Evolutionary conservation across 345 rosid genomes (phyloP).

Genomic region (Aquilaria malaccensis): DNA sequence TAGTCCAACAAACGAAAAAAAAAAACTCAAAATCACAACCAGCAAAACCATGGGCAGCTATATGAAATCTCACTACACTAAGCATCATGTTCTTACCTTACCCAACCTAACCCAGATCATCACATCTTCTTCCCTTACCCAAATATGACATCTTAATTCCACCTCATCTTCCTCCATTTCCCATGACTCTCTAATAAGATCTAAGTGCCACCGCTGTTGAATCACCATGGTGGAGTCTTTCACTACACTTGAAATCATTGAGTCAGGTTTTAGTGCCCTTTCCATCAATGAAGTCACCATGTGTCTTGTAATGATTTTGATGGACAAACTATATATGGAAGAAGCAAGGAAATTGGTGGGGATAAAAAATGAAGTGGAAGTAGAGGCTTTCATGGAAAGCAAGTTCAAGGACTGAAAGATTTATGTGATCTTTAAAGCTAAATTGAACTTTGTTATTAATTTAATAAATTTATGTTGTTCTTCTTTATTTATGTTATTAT

Average conservation of each 20-base stretch:
- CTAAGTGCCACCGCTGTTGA: constrained; percentile 16
- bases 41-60: constrained; percentile 30
- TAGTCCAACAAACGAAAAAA: background rate
- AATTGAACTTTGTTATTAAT: too few species aligned
- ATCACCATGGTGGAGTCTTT: constrained; percentile 21
- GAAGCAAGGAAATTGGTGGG: constrained; percentile 6
- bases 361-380: background rate
- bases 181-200: constrained; percentile 38
- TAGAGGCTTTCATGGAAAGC: background rate
- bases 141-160: constrained; percentile 19
- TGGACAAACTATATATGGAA: constrained; percentile 17
- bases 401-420: background rate
- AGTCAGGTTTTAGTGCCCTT: constrained; percentile 68
- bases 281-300: constrained; percentile 12
- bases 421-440: too few species aligned
- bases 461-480: too few species aligned
- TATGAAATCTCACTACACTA: constrained; percentile 29
- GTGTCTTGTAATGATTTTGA: constrained; percentile 30
- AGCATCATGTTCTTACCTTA: constrained; percentile 7
- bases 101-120: constrained; percentile 2
- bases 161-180: constrained; percentile 17
- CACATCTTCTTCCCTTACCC: constrained; percentile 13
- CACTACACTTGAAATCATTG: constrained; percentile 44
- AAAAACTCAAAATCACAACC: background rate
- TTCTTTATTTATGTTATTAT: too few species aligned